Evolutionary conservation across 805 yeast species (phyloP).

Genomic region (Wickerhamomyces mucosus): DNA sequence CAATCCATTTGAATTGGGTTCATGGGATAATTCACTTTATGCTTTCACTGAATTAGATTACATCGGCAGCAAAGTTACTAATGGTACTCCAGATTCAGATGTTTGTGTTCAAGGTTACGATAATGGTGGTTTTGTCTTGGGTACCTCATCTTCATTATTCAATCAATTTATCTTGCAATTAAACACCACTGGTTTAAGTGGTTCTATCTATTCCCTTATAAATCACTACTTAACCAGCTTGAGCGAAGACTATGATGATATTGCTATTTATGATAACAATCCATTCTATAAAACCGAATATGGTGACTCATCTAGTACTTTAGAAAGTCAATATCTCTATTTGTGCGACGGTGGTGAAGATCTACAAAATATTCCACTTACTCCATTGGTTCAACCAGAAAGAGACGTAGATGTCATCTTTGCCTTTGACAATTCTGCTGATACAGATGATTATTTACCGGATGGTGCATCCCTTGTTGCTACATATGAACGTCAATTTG

Average conservation of each 20-base stretch:
- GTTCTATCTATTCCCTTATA: constrained; percentile 36
- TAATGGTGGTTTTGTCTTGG: constrained; percentile 73
- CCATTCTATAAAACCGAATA: constrained; percentile 46
- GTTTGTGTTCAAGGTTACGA: constrained; percentile 64
- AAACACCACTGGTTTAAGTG: constrained; percentile 40
- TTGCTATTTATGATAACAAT: constrained; percentile 61
- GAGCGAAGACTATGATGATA: constrained; percentile 46
- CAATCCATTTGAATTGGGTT: constrained; percentile 70
- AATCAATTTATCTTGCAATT: constrained; percentile 54
- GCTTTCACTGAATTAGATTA: constrained; percentile 60
- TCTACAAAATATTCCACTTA: constrained; percentile 48
- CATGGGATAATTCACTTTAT: constrained; percentile 73
- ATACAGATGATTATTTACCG: constrained; percentile 53
- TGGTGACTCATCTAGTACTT: constrained; percentile 28
- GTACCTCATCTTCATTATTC: constrained; percentile 76
- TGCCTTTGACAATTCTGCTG: constrained; percentile 64
- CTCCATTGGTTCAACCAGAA: constrained; percentile 49
- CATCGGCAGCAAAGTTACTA: constrained; percentile 53
- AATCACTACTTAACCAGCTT: constrained; percentile 34
- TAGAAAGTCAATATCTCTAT: constrained; percentile 33
- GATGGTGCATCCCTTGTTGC: constrained; percentile 49
- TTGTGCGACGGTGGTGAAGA: constrained; percentile 72
- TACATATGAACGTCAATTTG: constrained; percentile 53
- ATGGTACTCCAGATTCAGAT: constrained; percentile 43
- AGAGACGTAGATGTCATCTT: constrained; percentile 52